A percentile compares a stretch with the other conserved stretches of the same genome.
Conservation (phyloP, 345 rosid genomes). For the Euphorbia tirucalli region DNA sequence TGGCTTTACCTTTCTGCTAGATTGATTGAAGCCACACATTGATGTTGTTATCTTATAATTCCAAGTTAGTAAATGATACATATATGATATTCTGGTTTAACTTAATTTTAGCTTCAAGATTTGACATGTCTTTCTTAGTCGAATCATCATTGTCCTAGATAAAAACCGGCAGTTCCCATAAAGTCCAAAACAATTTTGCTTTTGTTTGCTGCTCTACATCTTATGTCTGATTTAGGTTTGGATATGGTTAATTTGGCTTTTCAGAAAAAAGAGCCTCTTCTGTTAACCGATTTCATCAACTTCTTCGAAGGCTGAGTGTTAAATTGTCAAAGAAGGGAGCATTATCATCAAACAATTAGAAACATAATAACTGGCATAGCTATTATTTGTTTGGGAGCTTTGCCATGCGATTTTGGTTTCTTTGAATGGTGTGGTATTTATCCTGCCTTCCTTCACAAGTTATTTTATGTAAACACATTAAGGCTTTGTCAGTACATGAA, state of each 20-base stretch:
- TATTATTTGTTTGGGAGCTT: background rate
- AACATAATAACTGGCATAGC: background rate
- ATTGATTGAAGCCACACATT: constrained; percentile 6
- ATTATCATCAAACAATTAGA: background rate
- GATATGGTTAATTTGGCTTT: background rate
- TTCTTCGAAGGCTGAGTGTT: background rate
- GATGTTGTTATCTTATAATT: background rate
- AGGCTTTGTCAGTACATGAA: background rate
- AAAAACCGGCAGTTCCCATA: background rate
- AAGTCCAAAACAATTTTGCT: background rate
- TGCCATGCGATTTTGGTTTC: background rate
- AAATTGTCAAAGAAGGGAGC: background rate
- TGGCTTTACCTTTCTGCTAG: background rate
- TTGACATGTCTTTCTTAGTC: background rate
- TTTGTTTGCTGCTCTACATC: background rate
- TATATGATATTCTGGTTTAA: background rate
- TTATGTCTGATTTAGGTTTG: background rate
- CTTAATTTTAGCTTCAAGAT: background rate
- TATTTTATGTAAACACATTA: background rate
- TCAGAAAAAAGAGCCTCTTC: background rate
- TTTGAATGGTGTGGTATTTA: background rate
- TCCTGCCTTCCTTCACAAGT: background rate
- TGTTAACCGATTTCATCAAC: background rate
- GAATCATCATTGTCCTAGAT: background rate
- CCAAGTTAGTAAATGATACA: background rate